Evolutionary conservation across 2,329 filamentous ascomycete genomes (phyloP).

Genomic region (Fusarium decemcellulare): DNA sequence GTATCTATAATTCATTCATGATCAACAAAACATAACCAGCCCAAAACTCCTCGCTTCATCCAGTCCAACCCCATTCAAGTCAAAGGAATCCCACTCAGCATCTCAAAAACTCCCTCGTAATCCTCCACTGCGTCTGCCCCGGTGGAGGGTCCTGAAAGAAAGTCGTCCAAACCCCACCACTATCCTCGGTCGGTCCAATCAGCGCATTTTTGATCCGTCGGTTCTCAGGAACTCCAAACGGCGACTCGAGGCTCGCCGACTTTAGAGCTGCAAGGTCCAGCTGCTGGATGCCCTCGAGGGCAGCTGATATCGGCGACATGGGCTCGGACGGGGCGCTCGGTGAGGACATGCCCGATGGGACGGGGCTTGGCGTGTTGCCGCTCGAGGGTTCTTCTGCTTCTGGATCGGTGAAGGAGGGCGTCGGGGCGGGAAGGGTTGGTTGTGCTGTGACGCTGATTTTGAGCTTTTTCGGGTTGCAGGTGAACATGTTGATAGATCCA

Average conservation of each 20-base stretch:
- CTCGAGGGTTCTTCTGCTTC: constrained; percentile 10
- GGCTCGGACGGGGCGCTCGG: constrained; percentile 17
- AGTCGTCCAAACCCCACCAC: constrained; percentile 46
- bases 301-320: constrained; percentile 24
- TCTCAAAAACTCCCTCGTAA: constrained; percentile 47
- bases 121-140: constrained; percentile 46
- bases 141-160: constrained; percentile 47
- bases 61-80: not conserved
- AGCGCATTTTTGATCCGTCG: constrained; percentile 50
- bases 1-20: not conserved
- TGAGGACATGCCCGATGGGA: constrained; percentile 8
- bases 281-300: constrained; percentile 35
- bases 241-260: constrained; percentile 35
- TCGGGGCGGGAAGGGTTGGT: constrained; percentile 20
- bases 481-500: not conserved
- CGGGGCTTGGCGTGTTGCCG: not conserved
- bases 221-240: constrained; percentile 47
- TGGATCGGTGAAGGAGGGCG: constrained; percentile 35
- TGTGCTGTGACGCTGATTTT: constrained; percentile 25
- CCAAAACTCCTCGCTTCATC: not conserved
- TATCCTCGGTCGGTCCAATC: constrained; percentile 44
- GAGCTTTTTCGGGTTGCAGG: constrained; percentile 12
- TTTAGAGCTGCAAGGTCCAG: constrained; percentile 27
- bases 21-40: no score
- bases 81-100: constrained; percentile 14